Percentiles rank a stretch among this genome's conserved stretches.
phyloP scores from a whole-genome alignment of 2,329 filamentous ascomycete genomes.

The Neonectria punicea region DNA sequence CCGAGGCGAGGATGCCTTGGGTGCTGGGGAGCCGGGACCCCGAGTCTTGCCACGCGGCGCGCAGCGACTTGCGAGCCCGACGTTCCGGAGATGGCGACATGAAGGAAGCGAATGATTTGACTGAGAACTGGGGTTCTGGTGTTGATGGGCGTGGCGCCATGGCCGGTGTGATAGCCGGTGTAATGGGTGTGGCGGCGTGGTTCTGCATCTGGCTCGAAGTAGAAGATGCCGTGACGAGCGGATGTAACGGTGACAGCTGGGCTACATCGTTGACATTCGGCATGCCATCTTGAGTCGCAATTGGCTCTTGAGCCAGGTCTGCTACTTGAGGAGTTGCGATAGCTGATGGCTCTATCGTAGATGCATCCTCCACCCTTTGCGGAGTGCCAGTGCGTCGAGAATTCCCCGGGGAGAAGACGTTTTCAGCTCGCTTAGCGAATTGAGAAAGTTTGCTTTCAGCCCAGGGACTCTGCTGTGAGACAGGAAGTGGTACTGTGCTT shows the following conservation, averaged over 20 bases:
- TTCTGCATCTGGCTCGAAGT: conserved; percentile 19
- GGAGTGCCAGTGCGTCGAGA: background rate
- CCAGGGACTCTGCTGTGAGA: conserved; percentile 44
- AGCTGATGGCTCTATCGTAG: conserved; percentile 8
- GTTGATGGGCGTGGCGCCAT: conserved; percentile 46
- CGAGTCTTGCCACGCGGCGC: conserved; percentile 35
- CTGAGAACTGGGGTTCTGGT: conserved; percentile 59
- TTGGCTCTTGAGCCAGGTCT: conserved; percentile 4
- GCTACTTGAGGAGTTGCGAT: conserved; percentile 39
- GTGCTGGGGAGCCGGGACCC: conserved; percentile 45
- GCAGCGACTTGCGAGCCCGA: conserved; percentile 29
- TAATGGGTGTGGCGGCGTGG: background rate
- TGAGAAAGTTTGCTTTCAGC: conserved; percentile 34
- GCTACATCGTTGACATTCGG: background rate
- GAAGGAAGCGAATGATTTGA: conserved; percentile 65
- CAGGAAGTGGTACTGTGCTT: conserved; percentile 16
- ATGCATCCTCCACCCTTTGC: conserved; percentile 3
- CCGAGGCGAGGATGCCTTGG: conserved; percentile 50
- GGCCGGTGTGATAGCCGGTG: conserved; percentile 8
- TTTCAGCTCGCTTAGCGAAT: conserved; percentile 22
- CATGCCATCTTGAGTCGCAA: background rate
- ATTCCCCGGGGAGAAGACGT: background rate
- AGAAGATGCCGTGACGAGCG: conserved; percentile 5
- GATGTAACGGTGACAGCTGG: conserved; percentile 1
- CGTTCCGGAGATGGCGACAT: conserved; percentile 60